These are phyloP conservation scores for Phtheirospermum japonicum DNA, from an alignment of 257 asterid genomes.

Conservation along the genomic window DNA sequence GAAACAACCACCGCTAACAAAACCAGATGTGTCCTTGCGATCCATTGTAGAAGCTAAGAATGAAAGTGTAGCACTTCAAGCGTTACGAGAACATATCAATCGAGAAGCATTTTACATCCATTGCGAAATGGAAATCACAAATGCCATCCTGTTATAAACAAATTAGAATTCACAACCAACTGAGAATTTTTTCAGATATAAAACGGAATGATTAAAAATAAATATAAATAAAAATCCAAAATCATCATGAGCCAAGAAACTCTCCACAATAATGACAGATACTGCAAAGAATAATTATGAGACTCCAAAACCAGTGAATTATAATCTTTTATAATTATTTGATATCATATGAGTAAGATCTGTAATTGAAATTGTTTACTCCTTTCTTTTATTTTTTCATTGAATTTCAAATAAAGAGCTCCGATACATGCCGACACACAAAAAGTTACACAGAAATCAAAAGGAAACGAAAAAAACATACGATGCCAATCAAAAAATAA, in stretches of 20 bases:
- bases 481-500: background rate
- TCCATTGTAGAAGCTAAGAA: constrained; percentile 40
- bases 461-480: too few relatives aligned
- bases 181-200: background rate
- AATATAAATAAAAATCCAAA: background rate
- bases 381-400: too few relatives aligned
- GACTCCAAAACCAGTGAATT: background rate
- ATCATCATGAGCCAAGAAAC: background rate
- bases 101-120: constrained; percentile 15
- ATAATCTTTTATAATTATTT: background rate
- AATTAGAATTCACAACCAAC: constrained; percentile 5
- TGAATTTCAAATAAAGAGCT: too few relatives aligned
- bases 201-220: background rate
- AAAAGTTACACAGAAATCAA: too few relatives aligned
- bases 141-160: constrained; percentile 39
- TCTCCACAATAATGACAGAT: background rate
- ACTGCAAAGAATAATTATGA: too few relatives aligned
- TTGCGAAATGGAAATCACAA: constrained; percentile 10
- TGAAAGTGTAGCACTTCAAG: constrained; percentile 28
- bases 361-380: background rate
- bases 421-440: too few relatives aligned
- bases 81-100: constrained; percentile 19
- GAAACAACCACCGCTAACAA: constrained; percentile 60
- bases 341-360: background rate
- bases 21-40: constrained; percentile 59